Conservation (phyloP, 2,329 filamentous ascomycete species). For the Colletotrichum chrysophilum region DNA sequence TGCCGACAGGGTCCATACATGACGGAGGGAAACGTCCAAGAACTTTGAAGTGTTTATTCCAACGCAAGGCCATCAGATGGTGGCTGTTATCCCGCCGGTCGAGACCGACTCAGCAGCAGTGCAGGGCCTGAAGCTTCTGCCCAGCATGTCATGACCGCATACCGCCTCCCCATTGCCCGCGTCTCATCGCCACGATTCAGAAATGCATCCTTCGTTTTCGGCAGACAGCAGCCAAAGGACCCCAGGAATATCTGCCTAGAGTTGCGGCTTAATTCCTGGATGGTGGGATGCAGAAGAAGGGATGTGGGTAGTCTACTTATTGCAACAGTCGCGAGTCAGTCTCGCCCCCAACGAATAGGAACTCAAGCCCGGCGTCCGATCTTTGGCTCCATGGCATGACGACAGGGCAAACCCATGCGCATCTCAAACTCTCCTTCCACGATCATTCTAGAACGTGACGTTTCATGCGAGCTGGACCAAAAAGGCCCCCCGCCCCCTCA, state of each 20-base stretch:
- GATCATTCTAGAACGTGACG: constrained; percentile 8
- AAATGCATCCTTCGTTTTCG: neutral
- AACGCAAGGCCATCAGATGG: neutral
- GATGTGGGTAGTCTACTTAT: neutral
- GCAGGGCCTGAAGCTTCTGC: neutral
- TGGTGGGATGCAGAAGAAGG: neutral
- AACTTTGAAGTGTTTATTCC: neutral
- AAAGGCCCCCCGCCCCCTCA: neutral
- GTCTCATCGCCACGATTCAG: constrained; percentile 7
- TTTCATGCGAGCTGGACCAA: constrained; percentile 6
- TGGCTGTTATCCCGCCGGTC: neutral
- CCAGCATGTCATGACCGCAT: neutral
- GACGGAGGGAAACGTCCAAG: neutral
- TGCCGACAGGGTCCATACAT: neutral
- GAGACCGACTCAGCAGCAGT: neutral
- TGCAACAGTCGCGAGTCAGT: neutral
- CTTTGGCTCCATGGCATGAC: neutral
- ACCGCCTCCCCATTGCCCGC: neutral
- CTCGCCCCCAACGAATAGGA: neutral
- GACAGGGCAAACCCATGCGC: neutral
- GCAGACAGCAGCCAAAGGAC: neutral
- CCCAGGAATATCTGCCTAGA: neutral
- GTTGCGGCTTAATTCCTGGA: neutral
- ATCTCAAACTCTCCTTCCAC: constrained; percentile 8
- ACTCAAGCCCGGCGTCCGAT: neutral